Evolutionary conservation across 1,139 yeast genomes (phyloP).

Genomic region (Pichia sp.): DNA sequence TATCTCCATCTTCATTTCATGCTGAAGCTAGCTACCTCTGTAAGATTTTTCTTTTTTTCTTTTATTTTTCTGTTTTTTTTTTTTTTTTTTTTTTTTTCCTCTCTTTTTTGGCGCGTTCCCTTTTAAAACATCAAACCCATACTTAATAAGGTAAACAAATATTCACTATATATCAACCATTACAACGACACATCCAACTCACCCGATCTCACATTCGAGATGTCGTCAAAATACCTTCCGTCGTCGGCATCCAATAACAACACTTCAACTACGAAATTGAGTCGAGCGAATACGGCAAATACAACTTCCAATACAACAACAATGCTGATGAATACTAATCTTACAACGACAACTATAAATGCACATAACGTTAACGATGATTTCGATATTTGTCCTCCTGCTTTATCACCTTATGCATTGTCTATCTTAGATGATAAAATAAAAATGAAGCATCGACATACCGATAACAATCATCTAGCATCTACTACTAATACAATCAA

Average conservation of each 20-base stretch:
- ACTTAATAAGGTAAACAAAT: not conserved
- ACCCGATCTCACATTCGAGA: not conserved
- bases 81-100: no score
- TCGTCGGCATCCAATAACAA: conserved; percentile 10
- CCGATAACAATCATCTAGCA: not conserved
- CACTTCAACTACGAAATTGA: conserved; percentile 5
- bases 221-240: conserved; percentile 7
- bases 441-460: not conserved
- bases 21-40: no score
- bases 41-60: no score
- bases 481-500: not conserved
- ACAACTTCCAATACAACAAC: not conserved
- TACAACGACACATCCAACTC: no score
- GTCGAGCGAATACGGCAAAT: not conserved
- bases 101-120: conserved; percentile 1
- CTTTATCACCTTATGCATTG: conserved; percentile 52
- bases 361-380: not conserved
- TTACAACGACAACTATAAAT: not conserved
- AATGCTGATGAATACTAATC: not conserved
- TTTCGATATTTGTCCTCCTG: conserved; percentile 47
- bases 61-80: no score
- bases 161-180: no score
- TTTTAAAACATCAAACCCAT: no score
- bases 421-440: conserved; percentile 32
- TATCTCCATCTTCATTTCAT: not conserved